These are phyloP conservation scores for Juncus effusus DNA, from an alignment of 176 grass and related monocot genomes.

Conservation along the genomic window DNA sequence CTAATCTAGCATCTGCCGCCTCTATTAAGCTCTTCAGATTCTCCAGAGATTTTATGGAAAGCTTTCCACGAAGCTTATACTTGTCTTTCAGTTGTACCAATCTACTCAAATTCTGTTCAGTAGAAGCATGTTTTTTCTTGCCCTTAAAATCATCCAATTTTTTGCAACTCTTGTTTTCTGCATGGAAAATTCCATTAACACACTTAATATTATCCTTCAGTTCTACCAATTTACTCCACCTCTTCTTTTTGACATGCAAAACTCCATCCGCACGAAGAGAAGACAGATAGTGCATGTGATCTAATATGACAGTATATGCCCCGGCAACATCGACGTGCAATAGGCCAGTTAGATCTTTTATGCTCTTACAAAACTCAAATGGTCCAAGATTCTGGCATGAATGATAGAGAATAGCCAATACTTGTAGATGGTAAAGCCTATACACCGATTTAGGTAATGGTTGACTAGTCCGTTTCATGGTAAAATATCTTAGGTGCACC, in stretches of 20 bases:
- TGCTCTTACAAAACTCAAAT: not conserved
- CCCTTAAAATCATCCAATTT: no score
- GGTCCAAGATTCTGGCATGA: not conserved
- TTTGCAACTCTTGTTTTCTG: no score
- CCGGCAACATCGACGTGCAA: not conserved
- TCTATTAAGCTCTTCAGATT: not conserved
- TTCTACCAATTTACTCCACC: not conserved
- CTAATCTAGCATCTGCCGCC: not conserved
- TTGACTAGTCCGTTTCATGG: not conserved
- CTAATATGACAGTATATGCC: not conserved
- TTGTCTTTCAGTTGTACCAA: no score
- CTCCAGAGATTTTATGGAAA: slow-evolving; percentile 18
- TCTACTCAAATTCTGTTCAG: no score
- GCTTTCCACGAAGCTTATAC: not conserved
- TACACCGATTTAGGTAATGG: no score
- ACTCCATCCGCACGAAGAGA: not conserved
- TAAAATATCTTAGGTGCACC: slow-evolving; percentile 18
- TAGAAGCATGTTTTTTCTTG: no score
- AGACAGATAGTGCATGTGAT: not conserved
- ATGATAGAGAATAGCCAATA: no score
- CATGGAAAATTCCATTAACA: no score
- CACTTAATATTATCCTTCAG: not conserved
- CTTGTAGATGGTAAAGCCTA: no score
- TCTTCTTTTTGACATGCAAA: not conserved
- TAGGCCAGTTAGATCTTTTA: not conserved